Evolutionary conservation across 2,329 filamentous ascomycete genomes (phyloP).

Genomic region (Rutstroemia sp.): DNA sequence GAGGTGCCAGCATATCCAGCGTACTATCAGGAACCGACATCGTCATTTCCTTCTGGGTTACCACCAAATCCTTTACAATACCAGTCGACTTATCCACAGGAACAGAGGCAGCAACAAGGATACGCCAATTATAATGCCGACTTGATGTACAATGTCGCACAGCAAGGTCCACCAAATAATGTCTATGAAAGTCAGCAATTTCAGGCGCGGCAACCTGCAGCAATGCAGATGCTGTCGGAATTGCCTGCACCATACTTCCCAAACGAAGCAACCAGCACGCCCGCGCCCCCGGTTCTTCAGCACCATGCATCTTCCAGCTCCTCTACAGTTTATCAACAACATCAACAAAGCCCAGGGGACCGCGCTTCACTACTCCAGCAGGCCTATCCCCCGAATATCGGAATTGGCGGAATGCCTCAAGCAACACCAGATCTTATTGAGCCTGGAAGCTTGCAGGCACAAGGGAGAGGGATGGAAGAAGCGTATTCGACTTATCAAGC

Average conservation of each 20-base stretch:
- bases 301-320: conserved; percentile 43
- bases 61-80: conserved; percentile 32
- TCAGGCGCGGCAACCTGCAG: conserved; percentile 66
- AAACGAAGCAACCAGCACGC: conserved; percentile 54
- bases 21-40: conserved; percentile 50
- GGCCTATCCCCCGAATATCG: conserved; percentile 42
- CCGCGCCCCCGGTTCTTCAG: conserved; percentile 48
- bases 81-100: conserved; percentile 35
- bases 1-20: conserved; percentile 46
- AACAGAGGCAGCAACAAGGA: conserved; percentile 45
- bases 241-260: conserved; percentile 70
- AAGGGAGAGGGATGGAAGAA: conserved; percentile 51
- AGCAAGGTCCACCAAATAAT: conserved; percentile 51
- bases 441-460: conserved; percentile 50
- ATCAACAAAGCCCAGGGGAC: conserved; percentile 47
- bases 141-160: conserved; percentile 74
- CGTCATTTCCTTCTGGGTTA: conserved; percentile 38
- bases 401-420: conserved; percentile 41
- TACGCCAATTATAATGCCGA: conserved; percentile 54
- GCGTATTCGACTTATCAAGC: conserved; percentile 60
- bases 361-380: conserved; percentile 48
- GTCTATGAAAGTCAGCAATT: conserved; percentile 76
- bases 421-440: conserved; percentile 39
- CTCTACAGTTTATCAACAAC: conserved; percentile 49
- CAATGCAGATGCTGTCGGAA: conserved; percentile 70